Base-by-base conservation (phyloP, 2,329 filamentous ascomycete genomes). In the Dactylellina parvicollis region DNA sequence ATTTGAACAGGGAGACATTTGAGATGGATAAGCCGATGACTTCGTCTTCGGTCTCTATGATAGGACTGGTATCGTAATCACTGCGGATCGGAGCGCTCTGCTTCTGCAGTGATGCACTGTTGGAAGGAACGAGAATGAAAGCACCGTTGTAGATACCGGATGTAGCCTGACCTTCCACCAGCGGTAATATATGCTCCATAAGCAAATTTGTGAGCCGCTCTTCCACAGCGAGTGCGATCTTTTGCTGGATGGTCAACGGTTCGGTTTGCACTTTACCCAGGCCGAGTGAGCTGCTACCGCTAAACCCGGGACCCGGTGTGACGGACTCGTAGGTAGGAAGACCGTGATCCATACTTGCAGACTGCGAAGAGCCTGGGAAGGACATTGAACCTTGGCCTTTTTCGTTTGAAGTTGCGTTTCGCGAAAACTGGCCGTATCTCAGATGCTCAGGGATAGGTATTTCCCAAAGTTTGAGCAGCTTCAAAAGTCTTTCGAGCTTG, bases 101-200 rank as follows among this genome's bases (percentile, higher is more conserved):
- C 26, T 44, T 64, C 18, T 69, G 62, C 2, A 62, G 42, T 4
- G 56, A 46, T 10, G 36, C 18, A 20, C 61, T 69, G 34, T 74
- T 69, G 9, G 70, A 74, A 2, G 70, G 70, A 10, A 74, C 42
- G 20, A 74, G 50, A n/a, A 74, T 59, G 56, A 74, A 74, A 2
- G 62, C 62, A 2, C 61, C 60, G 40, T 59, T 67, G 49, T 74
- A 74, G 32, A 74, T 74, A 62, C 70, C 70, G 24, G 70, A 74
- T 14, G 62, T 69, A n/a, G 64, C 70, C 32, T 74, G 70, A 4
- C 62, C 44, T 54, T 74, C 62, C 3, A 74, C 62, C 26, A 74
- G 40, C 36, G 70, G 70, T n/a, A 67, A 36, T 16, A 74, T 67
- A 47, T 74, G 70, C 54, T 67, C 61, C 70, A 74, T 69, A 49